Base-by-base conservation (phyloP, 164 flowering plant species). In the Macadamia tetraphylla region DNA sequence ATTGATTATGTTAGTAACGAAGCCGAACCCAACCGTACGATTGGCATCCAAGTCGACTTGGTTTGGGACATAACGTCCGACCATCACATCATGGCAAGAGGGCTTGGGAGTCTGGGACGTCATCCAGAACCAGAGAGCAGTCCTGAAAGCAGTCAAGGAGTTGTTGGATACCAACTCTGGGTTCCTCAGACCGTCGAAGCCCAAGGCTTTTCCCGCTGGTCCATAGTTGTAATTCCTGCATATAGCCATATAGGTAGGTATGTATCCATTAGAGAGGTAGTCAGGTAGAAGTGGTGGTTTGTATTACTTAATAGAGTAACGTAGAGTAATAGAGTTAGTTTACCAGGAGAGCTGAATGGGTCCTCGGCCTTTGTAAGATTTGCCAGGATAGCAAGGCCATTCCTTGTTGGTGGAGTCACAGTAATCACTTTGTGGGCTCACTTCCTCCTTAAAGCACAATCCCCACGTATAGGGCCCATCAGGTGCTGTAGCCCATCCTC, bases 381-480 rank as follows among this genome's bases (percentile, higher is more conserved):
- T 87, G 23, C 85, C 89, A 5, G 89, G 79, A 29, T 0, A 60
- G 60, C 97, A 90, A n/a, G 92, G 92, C 94, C 94, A 90, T 64
- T 78, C 56, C 0, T 58, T 70, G 73, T 72, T 77, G 59, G 67
- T 63, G 29, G 85, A 56, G 46, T 84, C 89, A 40, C 97, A 90
- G 67, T 87, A 88, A 65, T 67, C 46, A 42, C 83, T 73, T 17
- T 65, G 82, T 0, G 83, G 84, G 59, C 56, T 75, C 1, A 81
- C 65, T 76, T 88, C 94, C 67, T 84, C 85, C 40, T 83, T 82
- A 62, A 81, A 85, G 81, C 97, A 88, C 48, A 83, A 69, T 0
- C 97, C 97, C 97, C 97, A 90, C 0, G 97, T 80, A 60, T 82
- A 90, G 3, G 94, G 94, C 56, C 97, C 97, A 65, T 88, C 94